These are phyloP conservation scores for Glomus cerebriforme DNA, from an alignment of 192 early-diverging fungal genomes.

Conservation along the genomic window DNA sequence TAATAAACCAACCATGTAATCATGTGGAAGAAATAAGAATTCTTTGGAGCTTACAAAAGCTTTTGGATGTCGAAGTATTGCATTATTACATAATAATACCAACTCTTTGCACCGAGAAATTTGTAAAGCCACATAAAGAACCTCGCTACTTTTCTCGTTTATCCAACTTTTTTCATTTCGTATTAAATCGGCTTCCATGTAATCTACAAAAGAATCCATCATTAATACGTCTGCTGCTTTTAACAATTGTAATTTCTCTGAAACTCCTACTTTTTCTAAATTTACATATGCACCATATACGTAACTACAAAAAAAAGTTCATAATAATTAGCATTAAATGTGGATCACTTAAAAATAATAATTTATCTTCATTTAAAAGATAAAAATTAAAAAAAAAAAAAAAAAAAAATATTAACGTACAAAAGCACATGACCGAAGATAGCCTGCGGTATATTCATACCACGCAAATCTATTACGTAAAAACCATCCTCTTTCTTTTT, in stretches of 20 bases:
- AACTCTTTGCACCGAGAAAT: conserved; percentile 8
- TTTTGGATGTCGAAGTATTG: not conserved
- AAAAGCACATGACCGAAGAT: conserved; percentile 2
- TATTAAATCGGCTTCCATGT: conserved; percentile 11
- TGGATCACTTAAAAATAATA: too few species aligned
- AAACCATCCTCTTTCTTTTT: conserved; percentile 21
- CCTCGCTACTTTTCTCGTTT: not conserved
- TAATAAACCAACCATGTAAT: not conserved
- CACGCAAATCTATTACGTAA: conserved; percentile 16
- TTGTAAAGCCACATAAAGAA: conserved; percentile 13
- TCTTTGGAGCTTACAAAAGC: conserved; percentile 13
- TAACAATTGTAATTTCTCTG: conserved; percentile 14
- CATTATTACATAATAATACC: not conserved
- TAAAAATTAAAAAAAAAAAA: not conserved
- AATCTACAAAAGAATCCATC: conserved; percentile 23
- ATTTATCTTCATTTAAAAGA: too few species aligned
- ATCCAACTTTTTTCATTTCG: not conserved
- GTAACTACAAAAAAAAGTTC: not conserved
- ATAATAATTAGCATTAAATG: too few species aligned
- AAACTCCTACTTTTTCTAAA: not conserved
- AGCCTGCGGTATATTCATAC: not conserved
- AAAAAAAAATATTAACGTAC: not conserved
- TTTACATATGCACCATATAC: conserved; percentile 11
- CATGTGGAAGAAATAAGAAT: conserved; percentile 9
- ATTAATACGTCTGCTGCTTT: conserved; percentile 20